These are phyloP conservation scores for Tolypocladium sp. DNA, from an alignment of 2,329 filamentous ascomycete genomes.

Conservation along the genomic window DNA sequence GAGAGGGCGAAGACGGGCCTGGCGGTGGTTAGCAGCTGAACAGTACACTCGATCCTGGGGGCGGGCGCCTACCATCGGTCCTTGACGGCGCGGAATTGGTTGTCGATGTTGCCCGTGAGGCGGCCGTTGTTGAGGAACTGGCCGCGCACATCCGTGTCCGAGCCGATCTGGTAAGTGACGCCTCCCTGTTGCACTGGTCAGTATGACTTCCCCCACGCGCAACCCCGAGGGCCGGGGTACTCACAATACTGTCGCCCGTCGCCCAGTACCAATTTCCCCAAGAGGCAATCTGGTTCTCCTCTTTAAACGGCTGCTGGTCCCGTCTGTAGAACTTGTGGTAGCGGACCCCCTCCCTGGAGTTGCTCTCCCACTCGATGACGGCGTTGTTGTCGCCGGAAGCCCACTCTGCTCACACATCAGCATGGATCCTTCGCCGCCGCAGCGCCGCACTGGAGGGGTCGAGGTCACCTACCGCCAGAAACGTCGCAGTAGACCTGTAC, in stretches of 20 bases:
- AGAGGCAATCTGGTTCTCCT: conserved; percentile 61
- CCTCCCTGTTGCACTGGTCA: conserved; percentile 16
- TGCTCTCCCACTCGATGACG: conserved; percentile 54
- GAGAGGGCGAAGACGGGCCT: conserved; percentile 75
- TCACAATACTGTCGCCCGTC: conserved; percentile 38
- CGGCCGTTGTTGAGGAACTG: conserved; percentile 55
- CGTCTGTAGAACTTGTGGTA: conserved; percentile 57
- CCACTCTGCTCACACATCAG: conserved; percentile 47
- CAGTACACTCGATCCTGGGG: not conserved
- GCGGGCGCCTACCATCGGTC: conserved; percentile 22
- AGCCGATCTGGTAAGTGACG: conserved; percentile 61
- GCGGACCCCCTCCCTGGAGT: conserved; percentile 37
- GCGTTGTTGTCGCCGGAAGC: conserved; percentile 51
- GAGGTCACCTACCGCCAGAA: conserved; percentile 25
- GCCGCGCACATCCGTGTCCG: conserved; percentile 54
- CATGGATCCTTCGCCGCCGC: not conserved
- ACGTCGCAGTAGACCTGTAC: conserved; percentile 68
- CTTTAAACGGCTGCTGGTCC: conserved; percentile 56
- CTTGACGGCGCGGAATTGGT: conserved; percentile 39
- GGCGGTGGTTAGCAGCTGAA: not conserved
- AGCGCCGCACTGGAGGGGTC: not conserved
- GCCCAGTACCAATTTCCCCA: conserved; percentile 78
- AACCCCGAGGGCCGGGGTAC: not conserved
- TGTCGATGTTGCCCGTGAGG: conserved; percentile 56
- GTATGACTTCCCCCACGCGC: not conserved